Conservation (phyloP, 192 early-diverging fungal genomes). For the Podila horticola region DNA sequence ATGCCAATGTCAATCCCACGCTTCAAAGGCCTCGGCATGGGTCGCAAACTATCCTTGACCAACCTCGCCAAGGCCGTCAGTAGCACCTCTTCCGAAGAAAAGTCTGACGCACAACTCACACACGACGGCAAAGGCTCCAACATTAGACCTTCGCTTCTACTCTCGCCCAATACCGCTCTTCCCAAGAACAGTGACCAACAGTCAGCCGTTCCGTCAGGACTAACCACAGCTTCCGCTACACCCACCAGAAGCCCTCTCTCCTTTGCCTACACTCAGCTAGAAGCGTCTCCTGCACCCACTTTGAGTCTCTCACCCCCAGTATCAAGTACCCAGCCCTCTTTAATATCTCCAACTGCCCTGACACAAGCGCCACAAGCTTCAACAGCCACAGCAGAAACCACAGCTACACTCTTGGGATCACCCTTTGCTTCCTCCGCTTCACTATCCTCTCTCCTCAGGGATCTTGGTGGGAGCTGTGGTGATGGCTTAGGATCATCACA, state of each 20-base stretch:
- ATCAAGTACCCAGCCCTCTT: not conserved
- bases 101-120: not conserved
- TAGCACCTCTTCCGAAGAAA: conserved; percentile 2
- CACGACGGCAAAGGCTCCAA: not conserved
- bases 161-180: not conserved
- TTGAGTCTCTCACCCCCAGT: not conserved
- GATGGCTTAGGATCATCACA: not conserved
- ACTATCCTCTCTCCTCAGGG: conserved; percentile 11
- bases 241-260: not conserved
- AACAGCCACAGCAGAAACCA: not conserved
- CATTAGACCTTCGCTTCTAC: not conserved
- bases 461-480: no score
- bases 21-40: conserved; percentile 39
- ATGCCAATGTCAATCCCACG: conserved; percentile 3
- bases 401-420: conserved; percentile 6
- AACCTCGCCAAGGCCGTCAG: conserved; percentile 29
- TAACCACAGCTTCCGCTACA: not conserved
- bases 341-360: not conserved
- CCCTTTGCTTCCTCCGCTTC: conserved; percentile 12
- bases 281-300: not conserved
- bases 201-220: not conserved
- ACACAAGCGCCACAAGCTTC: not conserved
- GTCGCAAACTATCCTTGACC: conserved; percentile 31
- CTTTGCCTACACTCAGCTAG: not conserved
- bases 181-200: not conserved